Evolutionary conservation across 163 green algal species (phyloP).

Genomic region (Scenedesmus sp.): DNA sequence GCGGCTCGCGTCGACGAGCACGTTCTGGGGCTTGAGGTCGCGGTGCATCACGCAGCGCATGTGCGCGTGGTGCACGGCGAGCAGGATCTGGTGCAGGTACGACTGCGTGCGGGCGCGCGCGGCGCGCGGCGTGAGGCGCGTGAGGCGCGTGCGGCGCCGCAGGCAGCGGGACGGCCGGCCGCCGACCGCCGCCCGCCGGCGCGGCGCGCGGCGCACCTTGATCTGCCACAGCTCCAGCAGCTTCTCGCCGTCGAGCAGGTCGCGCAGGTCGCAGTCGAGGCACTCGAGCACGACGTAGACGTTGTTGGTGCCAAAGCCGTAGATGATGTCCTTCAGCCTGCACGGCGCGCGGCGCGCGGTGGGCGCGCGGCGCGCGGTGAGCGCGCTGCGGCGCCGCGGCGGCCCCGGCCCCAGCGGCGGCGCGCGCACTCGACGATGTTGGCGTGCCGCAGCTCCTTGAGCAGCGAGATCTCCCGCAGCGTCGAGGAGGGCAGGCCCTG

Average conservation of each 20-base stretch:
- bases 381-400: not conserved
- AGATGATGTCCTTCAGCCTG: conserved; percentile 78
- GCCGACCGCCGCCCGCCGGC: not conserved
- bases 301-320: conserved; percentile 53
- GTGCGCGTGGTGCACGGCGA: conserved; percentile 80
- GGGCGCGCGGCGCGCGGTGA: not conserved
- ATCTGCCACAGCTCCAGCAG: conserved; percentile 41
- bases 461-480: conserved; percentile 87
- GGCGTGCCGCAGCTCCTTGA: conserved; percentile 84
- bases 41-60: conserved; percentile 84
- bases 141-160: not conserved
- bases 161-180: not conserved
- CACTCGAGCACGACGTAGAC: conserved; percentile 91
- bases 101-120: not conserved
- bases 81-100: conserved; percentile 84
- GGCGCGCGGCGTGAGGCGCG: not conserved
- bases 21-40: conserved; percentile 88
- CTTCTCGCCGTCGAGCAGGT: conserved; percentile 58
- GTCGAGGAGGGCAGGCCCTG: conserved; percentile 81
- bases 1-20: conserved; percentile 60
- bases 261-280: conserved; percentile 81
- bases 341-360: not conserved
- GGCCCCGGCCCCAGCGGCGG: too few relatives aligned
- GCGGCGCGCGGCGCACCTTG: conserved; percentile 49
- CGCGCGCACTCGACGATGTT: conserved; percentile 87